Evolutionary conservation across 1,284 basidiomycete species (phyloP).

Genomic region (Ustilago bromivora): DNA sequence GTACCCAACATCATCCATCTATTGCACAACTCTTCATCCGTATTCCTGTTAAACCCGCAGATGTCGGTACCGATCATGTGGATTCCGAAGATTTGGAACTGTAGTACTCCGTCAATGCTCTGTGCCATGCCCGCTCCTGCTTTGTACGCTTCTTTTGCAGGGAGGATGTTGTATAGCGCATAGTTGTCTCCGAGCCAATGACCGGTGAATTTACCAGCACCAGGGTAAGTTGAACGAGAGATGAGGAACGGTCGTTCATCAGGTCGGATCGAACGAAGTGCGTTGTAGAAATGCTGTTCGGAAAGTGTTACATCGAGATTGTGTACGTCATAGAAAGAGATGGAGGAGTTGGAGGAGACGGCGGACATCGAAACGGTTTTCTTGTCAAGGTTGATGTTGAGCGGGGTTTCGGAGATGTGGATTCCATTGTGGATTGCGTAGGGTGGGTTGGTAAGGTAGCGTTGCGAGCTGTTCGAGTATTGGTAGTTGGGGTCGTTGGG

Average conservation of each 20-base stretch:
- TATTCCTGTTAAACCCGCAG: constrained; percentile 73
- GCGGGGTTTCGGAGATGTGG: constrained; percentile 68
- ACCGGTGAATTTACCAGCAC: constrained; percentile 48
- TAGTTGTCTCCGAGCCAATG: constrained; percentile 77
- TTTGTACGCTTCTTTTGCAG: constrained; percentile 41
- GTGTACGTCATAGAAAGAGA: constrained; percentile 68
- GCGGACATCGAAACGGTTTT: constrained; percentile 52
- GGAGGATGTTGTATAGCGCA: constrained; percentile 74
- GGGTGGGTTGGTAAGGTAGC: constrained; percentile 69
- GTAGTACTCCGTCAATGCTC: constrained; percentile 77
- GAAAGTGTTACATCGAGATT: constrained; percentile 51
- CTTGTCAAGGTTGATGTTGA: constrained; percentile 71
- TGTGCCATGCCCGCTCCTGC: constrained; percentile 70
- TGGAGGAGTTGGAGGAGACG: constrained; percentile 70
- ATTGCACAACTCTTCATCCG: constrained; percentile 80
- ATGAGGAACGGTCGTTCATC: constrained; percentile 58
- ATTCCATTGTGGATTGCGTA: constrained; percentile 80
- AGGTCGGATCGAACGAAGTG: constrained; percentile 41
- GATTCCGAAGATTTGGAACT: constrained; percentile 76
- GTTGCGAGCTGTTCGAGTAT: constrained; percentile 43
- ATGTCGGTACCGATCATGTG: constrained; percentile 54
- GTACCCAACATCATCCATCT: constrained; percentile 56
- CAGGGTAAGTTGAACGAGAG: constrained; percentile 55
- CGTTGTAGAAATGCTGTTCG: constrained; percentile 47
- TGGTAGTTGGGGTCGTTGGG: constrained; percentile 33